These are phyloP conservation scores for Kandelia obovata DNA, from an alignment of 345 rosid genomes.

Conservation along the genomic window DNA sequence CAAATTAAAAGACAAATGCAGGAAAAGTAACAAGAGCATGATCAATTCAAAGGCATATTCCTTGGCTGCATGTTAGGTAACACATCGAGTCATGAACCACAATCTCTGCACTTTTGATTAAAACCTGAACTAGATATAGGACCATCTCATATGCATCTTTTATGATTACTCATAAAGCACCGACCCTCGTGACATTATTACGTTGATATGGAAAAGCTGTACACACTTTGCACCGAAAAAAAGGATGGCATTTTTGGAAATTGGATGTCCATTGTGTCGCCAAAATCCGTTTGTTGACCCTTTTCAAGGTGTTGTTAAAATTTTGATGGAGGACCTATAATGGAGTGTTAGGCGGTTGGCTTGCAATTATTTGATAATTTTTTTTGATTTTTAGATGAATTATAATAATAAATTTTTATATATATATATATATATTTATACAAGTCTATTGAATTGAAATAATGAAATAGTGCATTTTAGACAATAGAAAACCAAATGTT, in stretches of 20 bases:
- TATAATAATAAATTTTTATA: no score
- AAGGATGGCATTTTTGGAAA: background rate
- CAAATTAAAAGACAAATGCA: no score
- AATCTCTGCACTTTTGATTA: background rate
- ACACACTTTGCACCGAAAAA: slow-evolving; percentile 23
- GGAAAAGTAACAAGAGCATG: background rate
- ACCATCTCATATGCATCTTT: background rate
- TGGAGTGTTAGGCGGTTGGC: slow-evolving; percentile 3
- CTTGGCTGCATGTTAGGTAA: background rate
- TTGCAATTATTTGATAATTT: slow-evolving; percentile 7
- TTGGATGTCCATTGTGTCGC: slow-evolving; percentile 1
- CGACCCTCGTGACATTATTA: background rate
- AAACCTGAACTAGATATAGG: background rate
- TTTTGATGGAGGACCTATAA: slow-evolving; percentile 1
- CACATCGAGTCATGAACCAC: background rate
- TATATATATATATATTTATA: no score
- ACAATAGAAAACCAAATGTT: no score
- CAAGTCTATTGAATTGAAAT: no score
- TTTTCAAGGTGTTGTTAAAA: slow-evolving; percentile 3
- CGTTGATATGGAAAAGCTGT: background rate
- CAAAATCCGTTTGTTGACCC: slow-evolving; percentile 18
- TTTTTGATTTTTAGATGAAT: background rate
- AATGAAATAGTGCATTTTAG: no score
- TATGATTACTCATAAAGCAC: background rate
- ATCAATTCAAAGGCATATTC: background rate